Base-by-base conservation (phyloP, 371 early-diverging fungal species). In the Apophysomyces elegans region DNA sequence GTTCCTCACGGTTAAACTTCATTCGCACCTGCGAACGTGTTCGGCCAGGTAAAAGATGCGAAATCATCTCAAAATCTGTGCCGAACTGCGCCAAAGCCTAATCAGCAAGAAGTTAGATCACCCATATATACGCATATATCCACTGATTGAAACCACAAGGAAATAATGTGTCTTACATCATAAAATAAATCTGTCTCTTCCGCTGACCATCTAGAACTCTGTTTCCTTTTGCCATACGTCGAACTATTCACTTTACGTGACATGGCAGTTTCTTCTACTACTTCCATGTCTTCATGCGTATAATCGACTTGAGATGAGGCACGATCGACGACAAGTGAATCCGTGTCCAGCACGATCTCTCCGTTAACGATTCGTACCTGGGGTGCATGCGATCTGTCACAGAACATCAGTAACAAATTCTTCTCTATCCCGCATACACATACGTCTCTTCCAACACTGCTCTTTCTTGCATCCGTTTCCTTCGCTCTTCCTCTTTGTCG, bases 1-100 rank as follows among this genome's bases (percentile, higher is more conserved):
- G 71, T 63, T 91, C 90, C 66, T 93, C 93, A 11, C 78, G 71
- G 62, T 85, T 88, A 67, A 84, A 91, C 69, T 93, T 93, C 41
- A 73, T 64, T 63, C 90, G 86, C 54, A 93, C 69, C 26, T 90
- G 91, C 1, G 69, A 66, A 13, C 92, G 78, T 7, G 84, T 83
- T 58, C 88, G 70, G 8, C 71, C 77, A 5, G 85, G 86, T 62
- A 93, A 85, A 62, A 90, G 63, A 35, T 76, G 74, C 5, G 81
- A 73, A 35, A 91, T 88, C 74, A 89, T 86, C 14, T 84, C 82
- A 63, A 93, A 91, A 69, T 93, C 90, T 8, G 92, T 90, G 1
- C 93, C 93, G 84, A 89, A 93, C 61, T 86, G 88, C 26, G 88
- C 73, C 8, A 91, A 60, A 11, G 85, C 86, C 92, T 90, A 65